Base-by-base conservation (phyloP, 2,329 filamentous ascomycete genomes). In the Aspergillus persii region DNA sequence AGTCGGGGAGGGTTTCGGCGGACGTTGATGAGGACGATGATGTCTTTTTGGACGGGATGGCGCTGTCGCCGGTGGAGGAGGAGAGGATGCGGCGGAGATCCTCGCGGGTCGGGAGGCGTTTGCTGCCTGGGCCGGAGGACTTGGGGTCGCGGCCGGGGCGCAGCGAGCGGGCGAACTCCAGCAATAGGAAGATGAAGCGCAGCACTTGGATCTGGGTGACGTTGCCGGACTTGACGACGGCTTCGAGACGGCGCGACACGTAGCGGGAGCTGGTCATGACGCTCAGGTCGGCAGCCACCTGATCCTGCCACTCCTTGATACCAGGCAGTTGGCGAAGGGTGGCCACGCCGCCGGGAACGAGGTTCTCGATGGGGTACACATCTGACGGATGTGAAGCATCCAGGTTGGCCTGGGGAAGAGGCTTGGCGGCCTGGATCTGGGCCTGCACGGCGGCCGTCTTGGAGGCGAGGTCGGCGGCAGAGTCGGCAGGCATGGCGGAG, bases 341-440 rank as follows among this genome's bases (percentile, higher is more conserved):
- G 8, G 74, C 70, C 23, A 69, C 59, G 48, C 78, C 76, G 51
- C 71, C 73, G 3, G 78, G 77, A 8, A 81, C 73, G 49, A 82
- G 71, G 7, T 64, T 63, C 11, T 76, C 74, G 57, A 81, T 62
- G 4, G 76, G 64, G 65, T 82, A 82, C n/a, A 81, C 78, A 31
- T 80, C 74, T 2, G 72, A 69, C 8, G 79, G 79, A 54, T 79
- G 76, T 29, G 71, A 70, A 12, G 78, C 77, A 26, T 69, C 66
- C 31, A 80, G 66, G 66, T 81, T 75, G 8, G 79, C 70, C 3
- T 67, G 69, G 2, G 80, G 80, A 29, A 80, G 63, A 11, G 80
- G 80, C 62, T 81, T 81, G 58, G 74, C 72, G 52, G 76, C 77
- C 69, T 79, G 77, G 41, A 80, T 74, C 61, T 76, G 71, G 50